Base-by-base conservation (phyloP, 371 early-diverging fungal genomes). In the Synchytrium microbalum region DNA sequence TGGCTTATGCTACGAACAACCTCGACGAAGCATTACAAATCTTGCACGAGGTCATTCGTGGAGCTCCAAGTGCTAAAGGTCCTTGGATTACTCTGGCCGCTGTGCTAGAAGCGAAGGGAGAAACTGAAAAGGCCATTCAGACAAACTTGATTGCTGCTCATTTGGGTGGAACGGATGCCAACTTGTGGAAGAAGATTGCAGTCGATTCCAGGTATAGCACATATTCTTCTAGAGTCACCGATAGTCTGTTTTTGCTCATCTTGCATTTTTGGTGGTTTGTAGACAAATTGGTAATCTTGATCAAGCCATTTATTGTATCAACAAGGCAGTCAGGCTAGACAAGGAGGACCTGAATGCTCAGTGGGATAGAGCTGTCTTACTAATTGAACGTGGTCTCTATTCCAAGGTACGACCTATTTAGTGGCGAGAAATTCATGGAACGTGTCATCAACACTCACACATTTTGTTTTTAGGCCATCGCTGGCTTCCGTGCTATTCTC, bases 141-240 rank as follows among this genome's bases (percentile, higher is more conserved):
- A 71, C 92, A 19, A 86, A 88, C 62, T 82, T 94, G 69, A 85
- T 96, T 32, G 93, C 96, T 0, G 98, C 97, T 2, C 93, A 93
- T 61, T 72, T 99, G 69, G 82, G 84, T 16, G 85, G 86, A 24
- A 83, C 82, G 33, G 92, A 96, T 66, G 76, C 74, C 0, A 70
- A 69, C 1, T 67, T 93, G 29, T 99, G 99, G 99, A 88, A 89
- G 64, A 86, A 88, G 66, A 77, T 95, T 24, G 92, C 83, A 46
- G 69, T 72, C 31, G 86, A 85, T 55, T 88, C 89, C 38, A 80
- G 78, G 90, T 86, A 76, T 67, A n/a, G n/a, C n/a, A n/a, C n/a
- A n/a, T n/a, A n/a, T n/a, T n/a, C n/a, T n/a, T n/a, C n/a, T n/a
- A n/a, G n/a, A n/a, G n/a, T 51, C n/a, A 0, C n/a, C n/a, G 51